phyloP scores from a whole-genome alignment of 208 protist genomes.

The Leptomonas pyrrhocoris region DNA sequence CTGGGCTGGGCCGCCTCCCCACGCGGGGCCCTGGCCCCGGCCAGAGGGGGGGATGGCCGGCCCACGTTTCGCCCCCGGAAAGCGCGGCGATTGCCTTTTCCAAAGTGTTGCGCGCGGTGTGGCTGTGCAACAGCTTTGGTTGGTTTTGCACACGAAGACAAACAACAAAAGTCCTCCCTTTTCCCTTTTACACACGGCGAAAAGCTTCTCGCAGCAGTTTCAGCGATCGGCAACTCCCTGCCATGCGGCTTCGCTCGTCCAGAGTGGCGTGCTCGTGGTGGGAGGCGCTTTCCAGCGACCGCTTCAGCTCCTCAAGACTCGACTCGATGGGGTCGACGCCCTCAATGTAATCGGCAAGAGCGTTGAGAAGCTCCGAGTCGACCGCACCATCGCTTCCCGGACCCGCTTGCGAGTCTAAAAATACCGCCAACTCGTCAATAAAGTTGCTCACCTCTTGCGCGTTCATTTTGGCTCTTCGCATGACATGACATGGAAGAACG shows the following conservation, averaged over 20 bases:
- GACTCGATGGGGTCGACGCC: slow-evolving; percentile 24
- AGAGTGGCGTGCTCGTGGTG: neutral
- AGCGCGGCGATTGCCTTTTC: no score
- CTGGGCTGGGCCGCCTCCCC: no score
- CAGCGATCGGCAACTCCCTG: slow-evolving; percentile 21
- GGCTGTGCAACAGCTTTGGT: no score
- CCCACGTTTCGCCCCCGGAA: no score
- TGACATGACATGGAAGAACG: no score
- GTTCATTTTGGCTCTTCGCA: slow-evolving; percentile 8
- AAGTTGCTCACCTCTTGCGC: slow-evolving; percentile 10
- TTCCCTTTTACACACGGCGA: neutral
- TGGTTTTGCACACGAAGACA: no score
- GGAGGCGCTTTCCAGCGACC: slow-evolving; percentile 11
- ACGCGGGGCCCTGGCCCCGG: no score
- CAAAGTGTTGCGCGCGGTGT: no score
- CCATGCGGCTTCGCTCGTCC: slow-evolving; percentile 24
- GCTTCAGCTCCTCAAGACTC: slow-evolving; percentile 16
- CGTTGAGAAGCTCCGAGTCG: slow-evolving; percentile 23
- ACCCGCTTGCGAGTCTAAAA: neutral
- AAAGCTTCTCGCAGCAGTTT: slow-evolving; percentile 16
- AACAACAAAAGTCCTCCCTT: neutral
- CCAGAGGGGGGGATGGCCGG: no score
- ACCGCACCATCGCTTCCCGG: slow-evolving; percentile 5
- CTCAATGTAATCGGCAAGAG: slow-evolving; percentile 34
- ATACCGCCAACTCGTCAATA: slow-evolving; percentile 10